Conservation (phyloP, 1,284 basidiomycete genomes). For the Ustilago xerochloae region DNA sequence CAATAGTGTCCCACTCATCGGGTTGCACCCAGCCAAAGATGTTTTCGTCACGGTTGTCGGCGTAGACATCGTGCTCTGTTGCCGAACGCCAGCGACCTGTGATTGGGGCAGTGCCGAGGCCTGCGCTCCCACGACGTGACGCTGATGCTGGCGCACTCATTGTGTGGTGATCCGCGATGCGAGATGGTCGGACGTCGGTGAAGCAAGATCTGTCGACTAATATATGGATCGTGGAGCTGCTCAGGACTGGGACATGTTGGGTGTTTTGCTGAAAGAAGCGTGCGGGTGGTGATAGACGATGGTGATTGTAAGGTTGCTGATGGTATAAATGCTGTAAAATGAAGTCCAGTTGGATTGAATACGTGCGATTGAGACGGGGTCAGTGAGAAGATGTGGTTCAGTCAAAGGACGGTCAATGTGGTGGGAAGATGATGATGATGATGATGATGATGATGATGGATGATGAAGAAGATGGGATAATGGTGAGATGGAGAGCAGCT, state of each 20-base stretch:
- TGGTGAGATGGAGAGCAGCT: background rate
- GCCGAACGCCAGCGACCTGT: conserved; percentile 20
- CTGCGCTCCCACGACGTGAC: background rate
- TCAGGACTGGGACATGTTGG: background rate
- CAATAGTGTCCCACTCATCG: conserved; percentile 48
- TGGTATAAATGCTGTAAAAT: background rate
- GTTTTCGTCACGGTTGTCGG: conserved; percentile 47
- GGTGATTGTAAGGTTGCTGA: background rate
- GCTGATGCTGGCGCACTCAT: conserved; percentile 1
- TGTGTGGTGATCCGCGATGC: background rate
- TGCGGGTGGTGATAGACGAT: background rate
- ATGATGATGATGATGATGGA: background rate
- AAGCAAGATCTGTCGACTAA: background rate
- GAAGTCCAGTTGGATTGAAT: background rate
- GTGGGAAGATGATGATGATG: background rate
- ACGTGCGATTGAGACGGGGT: background rate
- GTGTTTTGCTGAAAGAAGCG: no score
- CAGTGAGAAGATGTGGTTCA: background rate
- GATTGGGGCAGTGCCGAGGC: background rate
- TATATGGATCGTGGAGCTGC: no score
- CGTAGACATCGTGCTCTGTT: conserved; percentile 42
- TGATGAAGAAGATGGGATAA: background rate
- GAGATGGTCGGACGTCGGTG: background rate
- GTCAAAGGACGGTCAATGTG: background rate
- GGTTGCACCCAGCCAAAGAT: conserved; percentile 53